Percentiles rank a stretch among this genome's conserved stretches.
Conservation (phyloP, 371 early-diverging fungal genomes). For the Apophysomyces trapeziformis region DNA sequence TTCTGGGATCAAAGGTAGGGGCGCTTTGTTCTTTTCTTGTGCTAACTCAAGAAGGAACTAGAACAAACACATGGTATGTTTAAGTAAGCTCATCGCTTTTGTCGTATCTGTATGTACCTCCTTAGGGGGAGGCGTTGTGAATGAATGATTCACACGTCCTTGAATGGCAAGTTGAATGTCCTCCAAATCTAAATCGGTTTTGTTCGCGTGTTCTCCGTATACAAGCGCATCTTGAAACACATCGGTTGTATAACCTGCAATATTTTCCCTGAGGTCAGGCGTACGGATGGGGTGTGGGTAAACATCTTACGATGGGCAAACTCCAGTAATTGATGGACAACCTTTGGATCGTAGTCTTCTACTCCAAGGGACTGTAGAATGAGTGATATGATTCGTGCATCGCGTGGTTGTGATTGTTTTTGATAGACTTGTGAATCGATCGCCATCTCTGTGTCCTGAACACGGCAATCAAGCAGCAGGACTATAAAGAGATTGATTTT, state of each 20-base stretch:
- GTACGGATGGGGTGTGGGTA: not conserved
- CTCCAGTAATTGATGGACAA: slow-evolving; percentile 96
- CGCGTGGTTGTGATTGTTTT: slow-evolving; percentile 66
- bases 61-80: not conserved
- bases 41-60: slow-evolving; percentile 88
- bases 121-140: slow-evolving; percentile 88
- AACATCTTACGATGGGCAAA: slow-evolving; percentile 80
- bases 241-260: slow-evolving; percentile 90
- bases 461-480: not conserved
- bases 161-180: slow-evolving; percentile 96
- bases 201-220: slow-evolving; percentile 94
- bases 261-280: slow-evolving; percentile 2
- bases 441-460: not conserved
- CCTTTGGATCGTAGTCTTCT: slow-evolving; percentile 96
- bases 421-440: slow-evolving; percentile 13
- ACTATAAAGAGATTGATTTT: not conserved
- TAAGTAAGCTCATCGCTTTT: not conserved
- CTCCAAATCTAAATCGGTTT: slow-evolving; percentile 80
- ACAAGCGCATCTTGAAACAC: slow-evolving; percentile 93
- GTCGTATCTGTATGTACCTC: slow-evolving; percentile 59
- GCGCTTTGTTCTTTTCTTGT: slow-evolving; percentile 83
- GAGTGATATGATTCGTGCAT: slow-evolving; percentile 92
- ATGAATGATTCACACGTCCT: slow-evolving; percentile 88
- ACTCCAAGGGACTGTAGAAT: slow-evolving; percentile 92
- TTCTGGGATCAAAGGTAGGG: slow-evolving; percentile 89